Evolutionary conservation across 192 early-diverging fungal genomes (phyloP), one percentile per base, ranked within the genome.

Genomic region (Backusella macrospora): DNA sequence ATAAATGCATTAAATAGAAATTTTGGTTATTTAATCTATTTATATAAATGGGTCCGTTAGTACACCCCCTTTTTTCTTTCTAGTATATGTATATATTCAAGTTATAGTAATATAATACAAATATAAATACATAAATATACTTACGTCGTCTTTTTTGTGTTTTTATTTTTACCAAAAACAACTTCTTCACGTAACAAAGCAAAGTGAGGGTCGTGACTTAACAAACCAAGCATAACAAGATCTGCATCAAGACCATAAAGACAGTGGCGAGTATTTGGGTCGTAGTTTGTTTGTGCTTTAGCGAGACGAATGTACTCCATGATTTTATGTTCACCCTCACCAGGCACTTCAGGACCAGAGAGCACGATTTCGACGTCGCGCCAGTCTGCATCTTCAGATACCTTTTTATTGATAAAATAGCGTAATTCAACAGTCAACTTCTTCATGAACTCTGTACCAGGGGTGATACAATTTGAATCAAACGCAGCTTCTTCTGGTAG

Each of bases 251-350:
- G 87, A 34, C 98, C 98, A 81, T 99, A 99, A 45, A 99, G 86
- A 82, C 96, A 96, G 75, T 99, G 98, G 49, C 91, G 88, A 14
- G 90, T 93, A 78, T 96, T 96, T 59, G 95, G 90, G 76, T 94
- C 83, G 73, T 97, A 96, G 39, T 89, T 91, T 18, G 91, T 85
- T 76, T 92, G 91, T 5, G 89, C 90, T 44, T 95, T 92, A 40
- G 92, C 84, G 23, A 92, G 85, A 45, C 98, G 93, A 70, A 99
- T 96, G 70, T 92, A 99, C 80, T 99, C 98, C 98, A 99, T 98
- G 71, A 99, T 98, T 81, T 99, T 99, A 86, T 99, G 98, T 83
- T 99, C 98, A 63, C 98, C 98, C 82, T 99, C 98, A 63, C 98
- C 98, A 15, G 96, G 96, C 0, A 98, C 96, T 52, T 92, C 93